Evolutionary conservation across 495 filamentous ascomycete genomes (phyloP), one percentile per base, ranked within the genome.

Genomic region (Bombardia bombarda): DNA sequence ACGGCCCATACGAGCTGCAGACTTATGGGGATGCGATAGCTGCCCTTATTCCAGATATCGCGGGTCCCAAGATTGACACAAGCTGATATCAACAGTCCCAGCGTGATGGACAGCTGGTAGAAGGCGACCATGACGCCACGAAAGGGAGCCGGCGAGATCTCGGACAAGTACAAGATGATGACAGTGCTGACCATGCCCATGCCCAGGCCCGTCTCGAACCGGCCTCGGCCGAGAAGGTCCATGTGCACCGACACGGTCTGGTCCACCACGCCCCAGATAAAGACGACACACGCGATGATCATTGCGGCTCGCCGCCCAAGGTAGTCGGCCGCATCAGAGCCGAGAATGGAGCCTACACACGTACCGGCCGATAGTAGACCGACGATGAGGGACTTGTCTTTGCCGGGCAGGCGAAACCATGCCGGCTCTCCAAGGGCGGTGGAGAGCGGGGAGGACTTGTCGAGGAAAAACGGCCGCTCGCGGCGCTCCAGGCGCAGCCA

Each of bases 301-400:
- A 94, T 72, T 22, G 71, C 83, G n/a, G 75, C 50, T 18, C 83
- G 74, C 52, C 87, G 82, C 49, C 87, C 87, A 14, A 90, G 63
- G 30, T 66, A 64, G 55, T 92, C 87, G 26, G 80, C 85, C 13
- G 83, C 56, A 10, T 79, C 70, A 5, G 80, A 79, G 14, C 86
- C 84, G 13, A 61, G 56, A 9, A 94, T 65, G 28, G 87, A 80
- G 19, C 75, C 88, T 50, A 90, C 83, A 69, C 90, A 90, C 3
- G 88, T 95, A 42, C 88, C 88, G 3, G 80, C 83, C 1, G 87
- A 92, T 32, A 95, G 71, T 32, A 93, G 80, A 3, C 86, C 88
- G 22, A 86, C 84, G 45, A 86, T 82, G 51, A 84, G 69, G n/a
- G 84, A 85, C 32, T 41, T 40, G 28, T 40, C 37, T 7, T 22